phyloP scores from a whole-genome alignment of 345 rosid genomes.

The Pelargonium nanum region DNA sequence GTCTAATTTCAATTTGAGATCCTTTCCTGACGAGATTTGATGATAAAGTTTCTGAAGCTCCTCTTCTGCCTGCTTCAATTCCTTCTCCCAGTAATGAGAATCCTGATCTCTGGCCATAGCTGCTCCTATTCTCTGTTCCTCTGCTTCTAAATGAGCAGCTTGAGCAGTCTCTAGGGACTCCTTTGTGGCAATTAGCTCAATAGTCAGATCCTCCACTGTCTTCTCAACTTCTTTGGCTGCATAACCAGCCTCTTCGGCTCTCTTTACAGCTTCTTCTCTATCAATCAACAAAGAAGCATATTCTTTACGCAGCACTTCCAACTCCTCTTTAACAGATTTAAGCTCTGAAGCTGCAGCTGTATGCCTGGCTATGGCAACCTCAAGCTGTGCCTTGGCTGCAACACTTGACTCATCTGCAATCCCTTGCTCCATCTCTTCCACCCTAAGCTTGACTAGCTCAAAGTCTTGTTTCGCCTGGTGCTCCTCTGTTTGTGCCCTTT shows the following conservation, averaged over 20 bases:
- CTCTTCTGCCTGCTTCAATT: slow-evolving; percentile 73
- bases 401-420: slow-evolving; percentile 80
- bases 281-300: slow-evolving; percentile 50
- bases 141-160: slow-evolving; percentile 88
- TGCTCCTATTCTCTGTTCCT: slow-evolving; percentile 78
- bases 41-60: slow-evolving; percentile 60
- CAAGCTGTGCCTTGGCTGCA: slow-evolving; percentile 90
- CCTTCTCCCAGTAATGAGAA: slow-evolving; percentile 73
- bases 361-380: slow-evolving; percentile 83
- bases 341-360: slow-evolving; percentile 62
- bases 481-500: slow-evolving; percentile 86
- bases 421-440: slow-evolving; percentile 90
- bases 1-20: slow-evolving; percentile 60
- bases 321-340: slow-evolving; percentile 57
- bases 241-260: slow-evolving; percentile 58
- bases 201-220: slow-evolving; percentile 77
- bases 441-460: slow-evolving; percentile 76
- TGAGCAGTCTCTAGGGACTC: slow-evolving; percentile 81
- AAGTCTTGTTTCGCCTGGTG: slow-evolving; percentile 89
- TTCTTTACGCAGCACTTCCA: slow-evolving; percentile 42
- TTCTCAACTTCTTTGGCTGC: slow-evolving; percentile 81
- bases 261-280: slow-evolving; percentile 45
- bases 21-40: slow-evolving; percentile 59
- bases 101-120: slow-evolving; percentile 79
- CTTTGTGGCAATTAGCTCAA: slow-evolving; percentile 73